Conservation (phyloP, 2,329 filamentous ascomycete genomes). For the Fusarium setosum region DNA sequence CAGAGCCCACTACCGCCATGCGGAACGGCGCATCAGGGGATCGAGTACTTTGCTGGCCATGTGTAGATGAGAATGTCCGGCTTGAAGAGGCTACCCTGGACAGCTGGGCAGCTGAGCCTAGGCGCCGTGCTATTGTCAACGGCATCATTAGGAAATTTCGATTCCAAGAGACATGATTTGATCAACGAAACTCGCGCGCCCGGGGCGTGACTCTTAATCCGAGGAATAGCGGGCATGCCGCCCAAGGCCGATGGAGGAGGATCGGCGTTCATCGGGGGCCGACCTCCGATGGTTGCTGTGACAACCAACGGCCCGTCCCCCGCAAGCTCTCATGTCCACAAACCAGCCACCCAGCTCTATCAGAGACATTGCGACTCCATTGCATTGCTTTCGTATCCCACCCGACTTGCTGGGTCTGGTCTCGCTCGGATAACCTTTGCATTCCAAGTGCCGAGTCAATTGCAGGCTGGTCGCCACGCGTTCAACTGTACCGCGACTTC, state of each 20-base stretch:
- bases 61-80: constrained; percentile 23
- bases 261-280: constrained; percentile 17
- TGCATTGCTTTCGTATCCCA: constrained; percentile 17
- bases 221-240: background rate
- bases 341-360: constrained; percentile 21
- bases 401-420: constrained; percentile 10
- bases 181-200: constrained; percentile 5
- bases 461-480: constrained; percentile 1
- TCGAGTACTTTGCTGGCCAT: constrained; percentile 17
- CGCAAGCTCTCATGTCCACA: constrained; percentile 27
- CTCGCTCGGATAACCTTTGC: constrained; percentile 31
- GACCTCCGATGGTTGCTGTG: constrained; percentile 41
- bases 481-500: constrained; percentile 10
- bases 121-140: constrained; percentile 15
- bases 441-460: constrained; percentile 15
- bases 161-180: background rate
- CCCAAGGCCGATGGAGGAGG: background rate
- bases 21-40: constrained; percentile 69
- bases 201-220: constrained; percentile 25
- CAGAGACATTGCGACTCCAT: constrained; percentile 28
- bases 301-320: constrained; percentile 30
- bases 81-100: constrained; percentile 1
- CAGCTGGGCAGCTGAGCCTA: background rate
- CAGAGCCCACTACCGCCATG: constrained; percentile 90
- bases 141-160: constrained; percentile 14